Base-by-base conservation (phyloP, 805 yeast genomes). In the Nakazawaea wyomingensis region DNA sequence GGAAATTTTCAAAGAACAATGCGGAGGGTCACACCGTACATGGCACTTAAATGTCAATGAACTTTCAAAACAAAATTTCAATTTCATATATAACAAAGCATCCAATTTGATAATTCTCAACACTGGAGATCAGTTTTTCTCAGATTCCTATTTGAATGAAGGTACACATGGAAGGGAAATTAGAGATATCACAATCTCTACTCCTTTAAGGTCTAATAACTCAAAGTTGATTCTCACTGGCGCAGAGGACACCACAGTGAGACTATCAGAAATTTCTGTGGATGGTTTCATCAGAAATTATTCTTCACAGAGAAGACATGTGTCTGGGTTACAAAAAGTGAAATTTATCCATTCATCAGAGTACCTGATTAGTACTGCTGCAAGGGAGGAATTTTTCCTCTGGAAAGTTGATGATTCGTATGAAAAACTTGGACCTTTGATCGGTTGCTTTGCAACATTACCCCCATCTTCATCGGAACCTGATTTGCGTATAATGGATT, bases 151-250 rank as follows among this genome's bases (percentile, higher is more conserved):
- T 7, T 54, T 82, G 20, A 66, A 66, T 28, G 64, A 70, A 8
- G 96, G 97, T 0, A 71, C 87, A 1, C 98, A 93, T 60, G 99
- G 99, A 1, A 73, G 98, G 49, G 99, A 93, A 60, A 76, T 91
- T 5, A 71, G 99, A 51, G 85, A 80, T 44, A 66, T 90, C 13
- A 71, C 84, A 2, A 68, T 82, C n/a, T 69, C 76, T 6, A 34
- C 48, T 6, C 48, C 43, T 2, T 27, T 39, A 8, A 58, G 59
- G 6, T 39, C 48, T 0, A 60, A 61, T 38, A 62, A 62, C 0
- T 62, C 64, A 5, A 58, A 61, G 16, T 53, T 84, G 4, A 55
- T 88, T 17, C 72, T 86, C 26, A 79, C 91, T 4, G 98, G 88
- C 4, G 81, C 96, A 0, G 99, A 93, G 59, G 99, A 93, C 56